Conservation (phyloP, 768 basidiomycete genomes). For the Leccinum pellstonianum region DNA sequence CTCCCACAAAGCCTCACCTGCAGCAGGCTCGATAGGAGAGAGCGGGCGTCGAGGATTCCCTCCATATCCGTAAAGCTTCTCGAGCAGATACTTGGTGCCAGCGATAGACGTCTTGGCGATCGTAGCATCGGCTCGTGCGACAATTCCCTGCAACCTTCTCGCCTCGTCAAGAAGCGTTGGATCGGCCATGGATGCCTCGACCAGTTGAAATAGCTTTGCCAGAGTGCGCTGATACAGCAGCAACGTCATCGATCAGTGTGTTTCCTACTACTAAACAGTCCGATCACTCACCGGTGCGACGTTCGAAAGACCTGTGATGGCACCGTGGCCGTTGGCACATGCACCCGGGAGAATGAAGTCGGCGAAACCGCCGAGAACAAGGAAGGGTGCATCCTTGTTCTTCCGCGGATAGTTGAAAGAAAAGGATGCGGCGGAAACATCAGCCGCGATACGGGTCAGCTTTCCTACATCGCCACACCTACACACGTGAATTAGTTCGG, state of each 20-base stretch:
- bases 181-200: slow-evolving; percentile 54
- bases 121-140: slow-evolving; percentile 78
- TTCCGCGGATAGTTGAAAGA: slow-evolving; percentile 61
- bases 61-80: slow-evolving; percentile 79
- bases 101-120: slow-evolving; percentile 74
- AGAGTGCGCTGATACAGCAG: slow-evolving; percentile 49
- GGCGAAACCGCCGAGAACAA: slow-evolving; percentile 81
- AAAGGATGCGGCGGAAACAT: slow-evolving; percentile 59
- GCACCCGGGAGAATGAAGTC: slow-evolving; percentile 80
- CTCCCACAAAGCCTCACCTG: slow-evolving; percentile 63
- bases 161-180: slow-evolving; percentile 62
- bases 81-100: slow-evolving; percentile 79
- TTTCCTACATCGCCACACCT: slow-evolving; percentile 94
- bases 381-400: slow-evolving; percentile 64
- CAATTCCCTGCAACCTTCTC: slow-evolving; percentile 73
- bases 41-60: slow-evolving; percentile 79
- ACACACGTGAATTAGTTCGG: slow-evolving; percentile 12
- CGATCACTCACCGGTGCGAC: slow-evolving; percentile 61
- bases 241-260: background rate
- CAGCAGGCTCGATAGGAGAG: slow-evolving; percentile 55
- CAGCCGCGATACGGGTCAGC: slow-evolving; percentile 77
- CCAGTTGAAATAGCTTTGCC: slow-evolving; percentile 59
- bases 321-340: slow-evolving; percentile 77
- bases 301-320: slow-evolving; percentile 88
- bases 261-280: background rate